Conservation (phyloP, 2,329 filamentous ascomycete genomes). For the Xylaria sp. region DNA sequence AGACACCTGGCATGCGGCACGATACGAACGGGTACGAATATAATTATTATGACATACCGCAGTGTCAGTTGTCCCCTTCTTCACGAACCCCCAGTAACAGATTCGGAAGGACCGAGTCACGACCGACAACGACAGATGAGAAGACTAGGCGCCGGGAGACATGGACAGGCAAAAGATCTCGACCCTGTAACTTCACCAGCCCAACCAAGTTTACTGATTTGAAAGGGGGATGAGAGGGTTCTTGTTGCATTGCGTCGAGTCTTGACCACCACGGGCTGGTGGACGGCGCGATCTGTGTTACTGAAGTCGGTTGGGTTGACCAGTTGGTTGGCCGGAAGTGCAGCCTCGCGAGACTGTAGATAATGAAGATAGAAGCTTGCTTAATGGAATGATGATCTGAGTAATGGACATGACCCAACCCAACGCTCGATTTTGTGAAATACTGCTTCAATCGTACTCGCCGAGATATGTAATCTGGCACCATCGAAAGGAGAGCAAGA, state of each 20-base stretch:
- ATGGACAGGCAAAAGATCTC: background rate
- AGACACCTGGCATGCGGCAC: constrained; percentile 10
- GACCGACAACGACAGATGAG: constrained; percentile 21
- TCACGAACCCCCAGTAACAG: constrained; percentile 2
- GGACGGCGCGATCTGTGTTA: background rate
- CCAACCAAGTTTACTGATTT: background rate
- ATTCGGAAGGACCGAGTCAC: constrained; percentile 7
- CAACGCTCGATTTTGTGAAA: too few species aligned
- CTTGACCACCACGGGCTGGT: constrained; percentile 2
- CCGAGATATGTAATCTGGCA: too few species aligned
- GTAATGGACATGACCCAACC: background rate
- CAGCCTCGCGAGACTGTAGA: constrained; percentile 5
- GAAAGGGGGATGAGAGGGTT: background rate
- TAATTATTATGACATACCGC: constrained; percentile 8
- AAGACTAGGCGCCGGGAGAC: background rate
- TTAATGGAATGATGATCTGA: background rate
- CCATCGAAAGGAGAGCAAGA: too few species aligned
- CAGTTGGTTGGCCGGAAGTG: constrained; percentile 2
- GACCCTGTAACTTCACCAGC: background rate
- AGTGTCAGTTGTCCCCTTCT: constrained; percentile 5
- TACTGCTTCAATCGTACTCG: too few species aligned
- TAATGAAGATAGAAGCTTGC: background rate
- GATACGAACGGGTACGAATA: constrained; percentile 1
- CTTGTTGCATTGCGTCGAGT: background rate
- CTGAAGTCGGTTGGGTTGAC: constrained; percentile 3